phyloP scores from a whole-genome alignment of 495 filamentous ascomycete genomes.

The Cenococcum geophilum region DNA sequence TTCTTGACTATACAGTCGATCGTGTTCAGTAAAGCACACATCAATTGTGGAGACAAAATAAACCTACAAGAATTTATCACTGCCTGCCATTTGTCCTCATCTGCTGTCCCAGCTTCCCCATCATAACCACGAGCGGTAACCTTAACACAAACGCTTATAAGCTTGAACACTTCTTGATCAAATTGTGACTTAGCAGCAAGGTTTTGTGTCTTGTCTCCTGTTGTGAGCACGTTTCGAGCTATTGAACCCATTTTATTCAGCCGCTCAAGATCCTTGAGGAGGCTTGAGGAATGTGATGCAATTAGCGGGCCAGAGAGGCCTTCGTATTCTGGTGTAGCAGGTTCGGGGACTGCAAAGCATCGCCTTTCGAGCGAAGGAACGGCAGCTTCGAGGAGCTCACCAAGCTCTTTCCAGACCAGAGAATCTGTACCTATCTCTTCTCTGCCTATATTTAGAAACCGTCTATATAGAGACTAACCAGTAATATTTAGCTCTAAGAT shows the following conservation, averaged over 20 bases:
- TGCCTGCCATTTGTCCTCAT: constrained; percentile 64
- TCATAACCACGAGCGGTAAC: constrained; percentile 88
- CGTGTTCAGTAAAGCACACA: constrained; percentile 37
- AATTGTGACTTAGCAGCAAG: constrained; percentile 72
- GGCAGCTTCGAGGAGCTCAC: constrained; percentile 33
- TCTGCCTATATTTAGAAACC: constrained; percentile 5
- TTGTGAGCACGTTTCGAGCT: constrained; percentile 75
- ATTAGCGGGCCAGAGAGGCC: constrained; percentile 50
- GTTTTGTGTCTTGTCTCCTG: constrained; percentile 76
- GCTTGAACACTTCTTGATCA: constrained; percentile 73
- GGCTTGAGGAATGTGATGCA: constrained; percentile 62
- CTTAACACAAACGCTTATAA: constrained; percentile 76
- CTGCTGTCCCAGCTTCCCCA: constrained; percentile 61
- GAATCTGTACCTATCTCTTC: constrained; percentile 31
- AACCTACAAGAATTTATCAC: constrained; percentile 47
- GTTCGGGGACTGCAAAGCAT: constrained; percentile 35
- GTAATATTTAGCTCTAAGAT: too few relatives aligned
- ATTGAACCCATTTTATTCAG: constrained; percentile 81
- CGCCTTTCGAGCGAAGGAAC: constrained; percentile 37
- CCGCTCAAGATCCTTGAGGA: constrained; percentile 76
- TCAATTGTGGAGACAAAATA: constrained; percentile 3
- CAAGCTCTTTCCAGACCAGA: constrained; percentile 36
- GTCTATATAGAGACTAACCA: too few relatives aligned
- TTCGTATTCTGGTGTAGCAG: constrained; percentile 36
- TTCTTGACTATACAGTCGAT: constrained; percentile 59